Conservation (phyloP, 1,284 basidiomycete genomes). For the Tilletia caries region DNA sequence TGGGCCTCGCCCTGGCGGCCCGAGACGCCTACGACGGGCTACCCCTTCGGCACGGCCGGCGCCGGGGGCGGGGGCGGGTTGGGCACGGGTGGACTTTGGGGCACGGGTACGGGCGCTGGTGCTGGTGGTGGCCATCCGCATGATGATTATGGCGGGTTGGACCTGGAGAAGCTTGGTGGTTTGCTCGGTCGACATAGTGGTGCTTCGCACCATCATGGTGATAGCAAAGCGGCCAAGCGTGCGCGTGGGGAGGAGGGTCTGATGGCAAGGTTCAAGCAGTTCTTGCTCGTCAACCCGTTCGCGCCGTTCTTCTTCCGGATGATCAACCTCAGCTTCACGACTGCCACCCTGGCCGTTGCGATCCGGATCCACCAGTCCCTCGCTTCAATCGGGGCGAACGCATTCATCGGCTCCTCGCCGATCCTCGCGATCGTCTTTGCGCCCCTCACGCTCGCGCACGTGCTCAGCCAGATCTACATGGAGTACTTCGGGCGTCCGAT, state of each 20-base stretch:
- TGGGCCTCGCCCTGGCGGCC: conserved; percentile 48
- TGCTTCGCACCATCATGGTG: too few relatives aligned
- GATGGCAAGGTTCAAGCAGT: conserved; percentile 32
- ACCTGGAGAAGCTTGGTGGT: not conserved
- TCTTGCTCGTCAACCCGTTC: conserved; percentile 52
- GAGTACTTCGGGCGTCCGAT: conserved; percentile 88
- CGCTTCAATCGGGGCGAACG: conserved; percentile 59
- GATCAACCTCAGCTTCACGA: conserved; percentile 77
- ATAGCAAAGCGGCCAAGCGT: not conserved
- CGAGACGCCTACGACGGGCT: conserved; percentile 29
- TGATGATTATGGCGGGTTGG: not conserved
- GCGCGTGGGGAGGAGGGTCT: not conserved
- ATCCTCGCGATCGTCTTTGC: conserved; percentile 81
- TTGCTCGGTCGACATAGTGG: not conserved
- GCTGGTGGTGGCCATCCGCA: not conserved
- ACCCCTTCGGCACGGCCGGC: conserved; percentile 21
- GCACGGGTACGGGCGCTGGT: not conserved
- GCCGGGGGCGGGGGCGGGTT: conserved; percentile 16
- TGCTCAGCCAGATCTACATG: conserved; percentile 59
- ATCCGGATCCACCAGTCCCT: conserved; percentile 70
- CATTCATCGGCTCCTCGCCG: conserved; percentile 74
- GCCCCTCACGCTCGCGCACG: conserved; percentile 77
- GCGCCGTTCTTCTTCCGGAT: conserved; percentile 70
- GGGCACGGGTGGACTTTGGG: conserved; percentile 15
- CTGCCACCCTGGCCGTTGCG: conserved; percentile 73